A percentile compares a stretch with the other conserved stretches of the same genome.
phyloP scores from a whole-genome alignment of 306 rosid genomes.

The Gillenia trifoliata region DNA sequence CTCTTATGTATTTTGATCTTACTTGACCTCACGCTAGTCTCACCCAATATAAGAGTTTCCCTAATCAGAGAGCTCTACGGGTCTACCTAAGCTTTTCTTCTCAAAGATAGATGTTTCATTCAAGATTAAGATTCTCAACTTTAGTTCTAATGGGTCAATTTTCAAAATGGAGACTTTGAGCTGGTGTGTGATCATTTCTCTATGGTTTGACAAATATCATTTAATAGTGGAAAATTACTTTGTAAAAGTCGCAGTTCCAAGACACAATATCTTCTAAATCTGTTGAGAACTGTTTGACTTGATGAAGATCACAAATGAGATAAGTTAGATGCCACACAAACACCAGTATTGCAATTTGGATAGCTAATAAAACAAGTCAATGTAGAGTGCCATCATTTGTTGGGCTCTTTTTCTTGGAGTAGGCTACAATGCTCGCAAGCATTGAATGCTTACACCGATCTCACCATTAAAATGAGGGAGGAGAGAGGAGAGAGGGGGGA shows the following conservation, averaged over 20 bases:
- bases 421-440: no score
- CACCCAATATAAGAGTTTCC: not conserved
- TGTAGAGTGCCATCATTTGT: not conserved
- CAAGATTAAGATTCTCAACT: not conserved
- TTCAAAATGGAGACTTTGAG: not conserved
- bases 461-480: no score
- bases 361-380: not conserved
- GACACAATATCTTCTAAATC: not conserved
- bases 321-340: not conserved
- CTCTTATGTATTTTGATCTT: not conserved
- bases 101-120: not conserved
- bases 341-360: not conserved
- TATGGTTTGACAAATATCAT: not conserved
- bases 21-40: not conserved
- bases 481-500: no score
- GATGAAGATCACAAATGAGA: not conserved
- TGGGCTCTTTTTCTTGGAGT: no score
- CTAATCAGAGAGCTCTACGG: not conserved
- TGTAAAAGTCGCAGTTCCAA: not conserved
- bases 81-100: not conserved
- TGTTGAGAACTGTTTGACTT: not conserved
- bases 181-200: constrained; percentile 8
- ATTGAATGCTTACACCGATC: no score
- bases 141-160: not conserved
- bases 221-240: not conserved